A percentile compares a stretch with the other conserved stretches of the same genome.
phyloP scores from a whole-genome alignment of 176 grass and related monocot genomes.

The Olyra latifolia region DNA sequence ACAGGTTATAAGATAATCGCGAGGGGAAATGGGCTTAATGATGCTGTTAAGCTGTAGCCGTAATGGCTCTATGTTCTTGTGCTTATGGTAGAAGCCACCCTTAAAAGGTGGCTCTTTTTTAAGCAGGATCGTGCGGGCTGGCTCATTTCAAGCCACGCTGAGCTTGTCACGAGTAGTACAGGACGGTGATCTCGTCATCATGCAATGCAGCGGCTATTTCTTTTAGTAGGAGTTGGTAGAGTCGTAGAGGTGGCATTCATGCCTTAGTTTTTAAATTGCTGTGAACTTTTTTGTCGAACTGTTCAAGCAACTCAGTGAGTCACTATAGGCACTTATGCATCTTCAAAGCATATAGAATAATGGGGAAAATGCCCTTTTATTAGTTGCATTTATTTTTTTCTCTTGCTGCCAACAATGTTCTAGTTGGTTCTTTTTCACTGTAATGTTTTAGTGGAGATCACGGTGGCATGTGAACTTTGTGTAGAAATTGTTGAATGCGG shows the following conservation, averaged over 20 bases:
- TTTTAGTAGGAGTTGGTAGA: constrained; percentile 4
- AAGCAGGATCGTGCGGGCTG: constrained; percentile 20
- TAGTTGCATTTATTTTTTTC: constrained; percentile 10
- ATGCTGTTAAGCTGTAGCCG: neutral
- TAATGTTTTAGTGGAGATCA: neutral
- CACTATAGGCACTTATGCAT: neutral
- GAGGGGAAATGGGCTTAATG: constrained; percentile 14
- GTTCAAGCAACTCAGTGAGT: neutral
- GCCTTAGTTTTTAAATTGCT: constrained; percentile 6
- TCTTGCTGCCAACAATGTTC: neutral
- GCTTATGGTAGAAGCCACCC: constrained; percentile 13
- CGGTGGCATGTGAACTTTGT: neutral
- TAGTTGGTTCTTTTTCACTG: neutral
- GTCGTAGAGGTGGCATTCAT: neutral
- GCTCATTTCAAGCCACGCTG: neutral
- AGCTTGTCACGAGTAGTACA: constrained; percentile 1
- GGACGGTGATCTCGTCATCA: constrained; percentile 23
- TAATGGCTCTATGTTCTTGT: neutral
- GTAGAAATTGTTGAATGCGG: neutral
- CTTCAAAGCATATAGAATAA: constrained; percentile 1
- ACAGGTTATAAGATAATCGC: neutral
- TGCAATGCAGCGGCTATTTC: constrained; percentile 15
- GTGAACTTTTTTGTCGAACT: neutral
- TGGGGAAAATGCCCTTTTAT: neutral
- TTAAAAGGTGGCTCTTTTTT: too few relatives aligned